phyloP scores from a whole-genome alignment of 2,329 filamentous ascomycete genomes.

The Sordariomycetes sp. region DNA sequence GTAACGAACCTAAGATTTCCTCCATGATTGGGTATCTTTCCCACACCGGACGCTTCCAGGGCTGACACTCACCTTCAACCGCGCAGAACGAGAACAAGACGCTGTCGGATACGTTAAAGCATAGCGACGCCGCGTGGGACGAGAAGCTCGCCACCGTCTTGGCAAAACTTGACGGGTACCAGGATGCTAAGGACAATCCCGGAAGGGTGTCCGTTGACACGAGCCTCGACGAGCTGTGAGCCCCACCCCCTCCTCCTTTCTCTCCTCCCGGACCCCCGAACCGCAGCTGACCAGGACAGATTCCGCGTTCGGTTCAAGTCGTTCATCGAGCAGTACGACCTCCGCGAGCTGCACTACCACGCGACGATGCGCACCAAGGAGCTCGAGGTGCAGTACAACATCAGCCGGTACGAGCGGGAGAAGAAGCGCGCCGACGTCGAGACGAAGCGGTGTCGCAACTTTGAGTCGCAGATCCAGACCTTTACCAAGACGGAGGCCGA shows the following conservation, averaged over 20 bases:
- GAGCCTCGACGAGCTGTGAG: conserved; percentile 80
- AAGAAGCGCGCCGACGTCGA: conserved; percentile 80
- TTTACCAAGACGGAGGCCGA: conserved; percentile 95
- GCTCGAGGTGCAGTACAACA: conserved; percentile 84
- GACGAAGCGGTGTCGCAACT: conserved; percentile 62
- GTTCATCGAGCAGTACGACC: conserved; percentile 90
- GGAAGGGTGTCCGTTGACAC: conserved; percentile 71
- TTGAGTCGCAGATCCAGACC: conserved; percentile 84
- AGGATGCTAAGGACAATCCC: conserved; percentile 74
- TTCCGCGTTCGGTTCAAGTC: conserved; percentile 85
- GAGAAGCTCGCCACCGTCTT: conserved; percentile 71
- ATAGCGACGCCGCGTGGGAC: conserved; percentile 72
- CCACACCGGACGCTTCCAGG: neutral
- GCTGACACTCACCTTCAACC: neutral
- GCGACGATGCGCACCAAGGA: conserved; percentile 88
- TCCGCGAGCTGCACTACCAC: conserved; percentile 89
- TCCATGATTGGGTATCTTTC: neutral
- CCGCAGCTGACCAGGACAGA: conserved; percentile 24
- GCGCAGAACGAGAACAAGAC: conserved; percentile 81
- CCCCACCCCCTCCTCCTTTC: conserved; percentile 6
- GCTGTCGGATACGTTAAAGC: conserved; percentile 72
- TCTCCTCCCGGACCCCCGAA: neutral
- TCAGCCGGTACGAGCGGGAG: conserved; percentile 79
- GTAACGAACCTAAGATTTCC: conserved; percentile 28
- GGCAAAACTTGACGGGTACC: conserved; percentile 75